Conservation (phyloP, 805 yeast genomes). For the Candida endomychidarum region DNA sequence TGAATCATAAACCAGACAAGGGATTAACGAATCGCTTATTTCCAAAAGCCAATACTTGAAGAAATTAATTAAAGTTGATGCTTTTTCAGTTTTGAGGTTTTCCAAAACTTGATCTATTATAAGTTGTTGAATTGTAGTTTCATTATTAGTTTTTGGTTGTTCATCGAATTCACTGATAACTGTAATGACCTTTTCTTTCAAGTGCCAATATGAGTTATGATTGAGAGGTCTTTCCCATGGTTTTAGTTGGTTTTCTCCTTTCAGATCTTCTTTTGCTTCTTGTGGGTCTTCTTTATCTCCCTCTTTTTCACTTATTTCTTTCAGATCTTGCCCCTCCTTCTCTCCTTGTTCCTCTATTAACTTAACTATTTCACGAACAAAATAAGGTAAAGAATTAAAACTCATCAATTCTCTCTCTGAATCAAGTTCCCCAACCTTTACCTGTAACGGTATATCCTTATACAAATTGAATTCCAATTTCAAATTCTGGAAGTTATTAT, state of each 20-base stretch:
- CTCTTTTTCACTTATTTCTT: conserved; percentile 5
- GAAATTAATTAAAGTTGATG: conserved; percentile 26
- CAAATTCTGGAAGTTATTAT: conserved; percentile 38
- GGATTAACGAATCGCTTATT: conserved; percentile 41
- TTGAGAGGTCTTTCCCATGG: conserved; percentile 33
- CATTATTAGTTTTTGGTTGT: conserved; percentile 15
- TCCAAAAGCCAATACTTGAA: conserved; percentile 42
- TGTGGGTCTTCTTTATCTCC: conserved; percentile 5
- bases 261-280: conserved; percentile 1
- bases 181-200: conserved; percentile 29
- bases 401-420: conserved; percentile 19
- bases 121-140: conserved; percentile 21
- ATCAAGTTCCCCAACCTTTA: conserved; percentile 19
- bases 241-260: neutral
- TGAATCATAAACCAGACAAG: conserved; percentile 38
- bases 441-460: conserved; percentile 42
- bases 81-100: conserved; percentile 10
- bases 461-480: conserved; percentile 37
- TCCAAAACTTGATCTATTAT: conserved; percentile 21
- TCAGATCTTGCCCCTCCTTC: no score
- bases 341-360: conserved; percentile 20
- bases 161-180: conserved; percentile 21
- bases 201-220: conserved; percentile 34
- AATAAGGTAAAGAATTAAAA: conserved; percentile 32
- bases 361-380: conserved; percentile 24